These are phyloP conservation scores for Escallonia herrerae DNA, from an alignment of 129 eudicot species.

Conservation along the genomic window DNA sequence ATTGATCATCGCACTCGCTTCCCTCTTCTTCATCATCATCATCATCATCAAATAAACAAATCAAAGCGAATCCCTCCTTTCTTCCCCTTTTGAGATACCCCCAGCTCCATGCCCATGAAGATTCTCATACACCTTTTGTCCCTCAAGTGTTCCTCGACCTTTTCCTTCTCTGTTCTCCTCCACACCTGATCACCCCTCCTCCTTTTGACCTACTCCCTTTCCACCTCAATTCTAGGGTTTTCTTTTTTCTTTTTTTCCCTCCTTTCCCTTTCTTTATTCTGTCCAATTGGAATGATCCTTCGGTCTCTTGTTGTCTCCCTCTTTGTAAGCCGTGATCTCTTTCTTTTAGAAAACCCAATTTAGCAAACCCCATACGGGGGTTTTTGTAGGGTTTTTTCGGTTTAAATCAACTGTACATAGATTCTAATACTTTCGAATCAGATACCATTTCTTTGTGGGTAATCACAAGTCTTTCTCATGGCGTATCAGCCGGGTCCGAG, in stretches of 20 bases:
- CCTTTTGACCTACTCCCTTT: conserved; percentile 27
- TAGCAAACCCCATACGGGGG: not conserved
- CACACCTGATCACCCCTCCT: conserved; percentile 4
- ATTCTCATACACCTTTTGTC: not conserved
- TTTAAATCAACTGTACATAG: not conserved
- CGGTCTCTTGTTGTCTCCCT: not conserved
- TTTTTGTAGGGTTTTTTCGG: conserved; percentile 17
- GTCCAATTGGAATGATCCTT: not conserved
- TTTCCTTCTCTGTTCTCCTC: conserved; percentile 2
- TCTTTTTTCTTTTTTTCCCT: not conserved
- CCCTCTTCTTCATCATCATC: not conserved
- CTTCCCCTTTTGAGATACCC: not conserved
- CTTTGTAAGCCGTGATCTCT: not conserved
- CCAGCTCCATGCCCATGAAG: not conserved
- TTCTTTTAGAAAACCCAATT: conserved; percentile 6
- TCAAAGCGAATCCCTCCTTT: not conserved
- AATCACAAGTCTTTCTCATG: conserved; percentile 22
- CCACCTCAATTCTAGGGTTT: conserved; percentile 22
- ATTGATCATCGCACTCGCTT: no score
- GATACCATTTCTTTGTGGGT: not conserved
- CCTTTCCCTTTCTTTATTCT: not conserved
- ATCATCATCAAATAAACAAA: not conserved
- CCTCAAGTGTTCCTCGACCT: not conserved
- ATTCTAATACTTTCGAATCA: not conserved
- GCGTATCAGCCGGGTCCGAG: conserved; percentile 56